Conservation (phyloP, 2,329 filamentous ascomycete genomes). For the Aspergillus sp. region DNA sequence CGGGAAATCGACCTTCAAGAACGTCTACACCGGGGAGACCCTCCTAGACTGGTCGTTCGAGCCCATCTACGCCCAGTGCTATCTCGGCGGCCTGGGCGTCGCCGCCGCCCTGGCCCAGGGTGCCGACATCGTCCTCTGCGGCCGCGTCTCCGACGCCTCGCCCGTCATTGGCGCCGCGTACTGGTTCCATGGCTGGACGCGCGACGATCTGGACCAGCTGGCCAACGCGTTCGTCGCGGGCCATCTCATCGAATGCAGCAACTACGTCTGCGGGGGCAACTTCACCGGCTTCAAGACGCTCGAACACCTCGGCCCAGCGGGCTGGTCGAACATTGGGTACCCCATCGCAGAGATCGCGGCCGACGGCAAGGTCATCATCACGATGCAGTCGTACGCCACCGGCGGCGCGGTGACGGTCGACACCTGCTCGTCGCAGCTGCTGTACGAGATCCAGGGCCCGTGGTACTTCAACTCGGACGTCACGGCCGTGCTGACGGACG, state of each 20-base stretch:
- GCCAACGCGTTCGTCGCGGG: slow-evolving; percentile 41
- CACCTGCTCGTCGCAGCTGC: slow-evolving; percentile 52
- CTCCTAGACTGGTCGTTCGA: slow-evolving; percentile 39
- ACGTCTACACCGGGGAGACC: slow-evolving; percentile 38
- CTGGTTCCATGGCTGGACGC: slow-evolving; percentile 45
- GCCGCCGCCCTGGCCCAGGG: slow-evolving; percentile 39
- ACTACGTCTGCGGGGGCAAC: slow-evolving; percentile 45
- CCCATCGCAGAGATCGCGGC: slow-evolving; percentile 47
- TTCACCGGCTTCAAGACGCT: slow-evolving; percentile 43
- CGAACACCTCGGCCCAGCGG: slow-evolving; percentile 23
- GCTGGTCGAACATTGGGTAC: slow-evolving; percentile 48
- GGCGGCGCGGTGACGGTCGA: slow-evolving; percentile 48
- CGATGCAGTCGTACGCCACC: slow-evolving; percentile 40
- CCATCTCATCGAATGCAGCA: slow-evolving; percentile 42
- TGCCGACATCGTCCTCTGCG: slow-evolving; percentile 47
- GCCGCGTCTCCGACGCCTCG: slow-evolving; percentile 46
- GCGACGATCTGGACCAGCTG: slow-evolving; percentile 35
- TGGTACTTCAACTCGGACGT: slow-evolving; percentile 60
- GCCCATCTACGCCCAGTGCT: slow-evolving; percentile 26
- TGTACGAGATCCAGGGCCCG: slow-evolving; percentile 57
- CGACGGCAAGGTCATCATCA: slow-evolving; percentile 43
- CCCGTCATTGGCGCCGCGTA: slow-evolving; percentile 43
- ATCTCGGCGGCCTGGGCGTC: slow-evolving; percentile 42
- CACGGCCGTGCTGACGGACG: slow-evolving; percentile 50
- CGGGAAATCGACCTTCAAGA: slow-evolving; percentile 38